Conservation (phyloP, 768 basidiomycete genomes). For the Agaricus subrufescens region DNA sequence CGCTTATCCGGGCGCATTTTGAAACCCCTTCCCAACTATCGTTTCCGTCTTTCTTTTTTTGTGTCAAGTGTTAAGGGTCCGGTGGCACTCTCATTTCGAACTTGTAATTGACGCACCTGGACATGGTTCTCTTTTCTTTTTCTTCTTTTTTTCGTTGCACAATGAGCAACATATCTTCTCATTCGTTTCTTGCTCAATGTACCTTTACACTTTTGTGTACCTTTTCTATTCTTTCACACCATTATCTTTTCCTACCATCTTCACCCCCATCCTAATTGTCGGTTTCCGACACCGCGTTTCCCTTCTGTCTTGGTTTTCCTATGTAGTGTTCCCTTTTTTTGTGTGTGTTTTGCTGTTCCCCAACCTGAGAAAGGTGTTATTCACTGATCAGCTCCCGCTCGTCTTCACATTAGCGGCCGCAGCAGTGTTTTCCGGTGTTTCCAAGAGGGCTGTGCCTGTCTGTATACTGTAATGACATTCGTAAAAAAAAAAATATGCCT, state of each 20-base stretch:
- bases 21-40: slow-evolving; percentile 10
- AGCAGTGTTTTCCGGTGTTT: slow-evolving; percentile 3
- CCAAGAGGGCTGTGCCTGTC: slow-evolving; percentile 9
- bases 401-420: background rate
- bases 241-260: background rate
- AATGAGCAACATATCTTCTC: slow-evolving; percentile 1
- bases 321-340: slow-evolving; percentile 3
- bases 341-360: slow-evolving; percentile 12
- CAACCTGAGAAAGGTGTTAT: background rate
- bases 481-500: slow-evolving; percentile 2
- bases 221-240: background rate
- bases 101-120: slow-evolving; percentile 5
- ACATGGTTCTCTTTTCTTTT: background rate
- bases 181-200: slow-evolving; percentile 2
- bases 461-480: background rate
- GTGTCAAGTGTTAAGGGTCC: background rate
- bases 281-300: background rate
- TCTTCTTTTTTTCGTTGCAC: background rate
- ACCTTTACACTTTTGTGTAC: background rate
- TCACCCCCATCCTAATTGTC: background rate
- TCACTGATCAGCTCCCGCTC: background rate
- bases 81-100: slow-evolving; percentile 3
- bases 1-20: slow-evolving; percentile 56
- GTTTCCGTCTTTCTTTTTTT: slow-evolving; percentile 2
- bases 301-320: no score